Percentiles rank a stretch among this genome's conserved stretches.
These are phyloP conservation scores for Mangifera indica DNA, from an alignment of 345 rosid species.

Conservation along the genomic window DNA sequence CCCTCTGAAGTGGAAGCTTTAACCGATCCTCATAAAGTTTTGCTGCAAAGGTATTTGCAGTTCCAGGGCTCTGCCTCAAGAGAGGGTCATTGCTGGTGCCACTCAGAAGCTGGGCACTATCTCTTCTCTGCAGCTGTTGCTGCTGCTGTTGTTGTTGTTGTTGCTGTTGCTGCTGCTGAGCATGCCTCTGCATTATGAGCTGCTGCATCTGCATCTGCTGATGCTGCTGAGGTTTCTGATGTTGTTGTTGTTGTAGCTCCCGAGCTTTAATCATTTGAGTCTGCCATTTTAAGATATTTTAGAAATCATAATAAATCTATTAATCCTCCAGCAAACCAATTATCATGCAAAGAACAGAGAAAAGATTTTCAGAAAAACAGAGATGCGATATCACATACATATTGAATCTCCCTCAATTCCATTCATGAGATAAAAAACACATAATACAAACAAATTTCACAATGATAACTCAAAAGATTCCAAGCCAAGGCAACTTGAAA, in stretches of 20 bases:
- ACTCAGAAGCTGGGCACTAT: constrained; percentile 34
- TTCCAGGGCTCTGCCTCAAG: constrained; percentile 38
- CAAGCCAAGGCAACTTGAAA: neutral
- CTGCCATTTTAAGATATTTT: constrained; percentile 32
- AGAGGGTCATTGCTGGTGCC: constrained; percentile 36
- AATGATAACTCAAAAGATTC: neutral
- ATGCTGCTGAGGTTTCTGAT: constrained; percentile 40
- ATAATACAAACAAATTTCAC: neutral
- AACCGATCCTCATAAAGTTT: constrained; percentile 49
- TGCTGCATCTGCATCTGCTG: constrained; percentile 54
- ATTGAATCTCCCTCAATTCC: neutral
- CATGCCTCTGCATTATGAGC: constrained; percentile 46
- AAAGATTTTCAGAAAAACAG: neutral
- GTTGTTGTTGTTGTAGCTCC: constrained; percentile 46
- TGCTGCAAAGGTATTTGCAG: constrained; percentile 41
- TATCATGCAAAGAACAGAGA: neutral
- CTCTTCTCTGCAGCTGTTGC: constrained; percentile 40
- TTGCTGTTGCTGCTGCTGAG: constrained; percentile 48
- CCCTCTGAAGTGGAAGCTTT: constrained; percentile 56
- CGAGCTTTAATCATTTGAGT: constrained; percentile 47
- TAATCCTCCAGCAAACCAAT: constrained; percentile 5
- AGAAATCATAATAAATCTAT: neutral
- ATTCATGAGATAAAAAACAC: neutral
- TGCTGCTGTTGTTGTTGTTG: constrained; percentile 28
- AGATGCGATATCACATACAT: neutral